phyloP scores from a whole-genome alignment of 148 eudicot genomes.

The Nyssa sinensis region DNA sequence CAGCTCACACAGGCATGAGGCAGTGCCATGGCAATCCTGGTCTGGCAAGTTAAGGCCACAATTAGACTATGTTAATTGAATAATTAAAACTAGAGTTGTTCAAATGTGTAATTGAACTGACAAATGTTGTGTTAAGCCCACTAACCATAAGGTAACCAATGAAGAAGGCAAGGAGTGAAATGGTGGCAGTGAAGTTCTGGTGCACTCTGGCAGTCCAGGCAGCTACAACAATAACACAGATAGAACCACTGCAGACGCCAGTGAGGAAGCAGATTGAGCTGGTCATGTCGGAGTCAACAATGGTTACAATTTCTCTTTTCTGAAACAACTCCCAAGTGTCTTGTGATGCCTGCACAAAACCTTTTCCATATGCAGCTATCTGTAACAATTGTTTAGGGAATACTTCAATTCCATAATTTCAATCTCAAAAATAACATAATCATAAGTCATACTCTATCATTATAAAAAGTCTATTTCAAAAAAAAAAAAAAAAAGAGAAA shows the following conservation, averaged over 20 bases:
- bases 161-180: conserved; percentile 75
- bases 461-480: background rate
- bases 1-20: conserved; percentile 96
- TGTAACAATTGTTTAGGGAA: conserved; percentile 22
- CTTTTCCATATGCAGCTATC: conserved; percentile 94
- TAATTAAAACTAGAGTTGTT: no score
- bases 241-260: conserved; percentile 89
- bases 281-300: conserved; percentile 87
- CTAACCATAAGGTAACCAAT: conserved; percentile 93
- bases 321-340: conserved; percentile 91
- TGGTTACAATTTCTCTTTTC: conserved; percentile 51
- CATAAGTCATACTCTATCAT: background rate
- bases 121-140: conserved; percentile 14
- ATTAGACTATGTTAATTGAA: background rate
- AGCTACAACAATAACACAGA: conserved; percentile 80
- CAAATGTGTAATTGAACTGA: conserved; percentile 19
- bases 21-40: conserved; percentile 94
- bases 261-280: conserved; percentile 84
- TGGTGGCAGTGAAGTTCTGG: conserved; percentile 64
- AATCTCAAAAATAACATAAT: background rate
- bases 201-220: conserved; percentile 81
- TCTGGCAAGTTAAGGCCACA: conserved; percentile 38
- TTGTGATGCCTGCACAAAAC: conserved; percentile 77
- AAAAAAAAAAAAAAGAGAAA: background rate
- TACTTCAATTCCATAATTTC: background rate